Evolutionary conservation across 75 land plant genomes (phyloP).

Genomic region (Pinus taeda): DNA sequence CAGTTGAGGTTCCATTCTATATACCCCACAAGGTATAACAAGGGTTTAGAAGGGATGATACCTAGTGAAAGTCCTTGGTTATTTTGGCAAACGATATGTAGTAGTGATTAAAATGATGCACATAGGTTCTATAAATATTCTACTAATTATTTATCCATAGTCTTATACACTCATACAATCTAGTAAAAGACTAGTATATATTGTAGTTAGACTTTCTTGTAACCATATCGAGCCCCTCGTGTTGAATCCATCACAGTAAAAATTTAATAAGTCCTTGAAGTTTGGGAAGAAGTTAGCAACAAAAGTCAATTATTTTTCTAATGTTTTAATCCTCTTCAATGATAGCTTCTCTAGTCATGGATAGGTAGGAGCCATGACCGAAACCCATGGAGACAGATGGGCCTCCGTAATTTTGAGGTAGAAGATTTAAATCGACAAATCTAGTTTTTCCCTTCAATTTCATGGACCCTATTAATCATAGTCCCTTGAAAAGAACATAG

Average conservation of each 20-base stretch:
- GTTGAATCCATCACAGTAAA: slow-evolving; percentile 88
- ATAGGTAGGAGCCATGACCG: slow-evolving; percentile 39
- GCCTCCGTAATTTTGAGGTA: slow-evolving; percentile 84
- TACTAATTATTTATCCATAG: no score
- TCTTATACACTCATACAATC: no score
- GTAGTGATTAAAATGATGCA: no score
- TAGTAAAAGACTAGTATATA: no score
- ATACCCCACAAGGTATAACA: no score
- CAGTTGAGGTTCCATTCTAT: no score
- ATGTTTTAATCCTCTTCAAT: slow-evolving; percentile 72
- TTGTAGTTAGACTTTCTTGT: no score
- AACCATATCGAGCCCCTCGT: slow-evolving; percentile 60
- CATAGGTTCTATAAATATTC: no score
- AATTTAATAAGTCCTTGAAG: slow-evolving; percentile 49
- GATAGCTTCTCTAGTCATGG: slow-evolving; percentile 57
- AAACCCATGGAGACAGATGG: slow-evolving; percentile 60
- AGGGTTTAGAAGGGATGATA: no score
- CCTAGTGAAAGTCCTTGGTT: no score
- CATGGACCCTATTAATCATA: slow-evolving; percentile 43
- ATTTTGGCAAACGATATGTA: no score
- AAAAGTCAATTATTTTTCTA: slow-evolving; percentile 51
- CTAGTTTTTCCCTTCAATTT: slow-evolving; percentile 75
- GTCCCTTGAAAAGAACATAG: slow-evolving; percentile 68
- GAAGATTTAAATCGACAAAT: slow-evolving; percentile 77
- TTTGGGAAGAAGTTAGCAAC: slow-evolving; percentile 44